Evolutionary conservation across 2,329 filamentous ascomycete genomes (phyloP), one percentile per base, ranked within the genome.

Genomic region (Colletotrichum tropicicola): DNA sequence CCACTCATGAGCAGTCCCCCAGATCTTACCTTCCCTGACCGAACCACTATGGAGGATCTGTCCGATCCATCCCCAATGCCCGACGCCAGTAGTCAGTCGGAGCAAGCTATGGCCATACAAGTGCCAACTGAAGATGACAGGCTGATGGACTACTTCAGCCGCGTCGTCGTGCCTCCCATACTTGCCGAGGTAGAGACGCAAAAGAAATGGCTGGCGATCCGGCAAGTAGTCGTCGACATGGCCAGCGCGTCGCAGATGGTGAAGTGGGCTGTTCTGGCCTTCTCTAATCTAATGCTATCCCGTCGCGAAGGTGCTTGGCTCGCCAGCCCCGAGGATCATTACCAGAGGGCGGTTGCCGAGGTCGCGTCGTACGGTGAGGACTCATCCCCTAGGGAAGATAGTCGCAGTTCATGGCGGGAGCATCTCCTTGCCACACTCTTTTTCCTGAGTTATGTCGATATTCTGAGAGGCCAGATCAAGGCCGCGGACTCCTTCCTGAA

Each of bases 361-460:
- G 70, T 81, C 8, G 69, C 71, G 2, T 69, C 45, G 5, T 43
- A 37, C 25, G 53, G 41, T 2, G 64, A 43, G 1, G 59, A 41
- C 9, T 51, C 59, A 6, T 53, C 51, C 19, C 60, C 28, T 62
- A 59, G 3, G 64, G 71, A n/a, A 7, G 57, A 55, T 4, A 25
- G 6, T 12, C 73, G 78, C 25, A 77, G 71, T n/a, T 53, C 66
- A 5, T 66, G 71, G 6, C 68, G 80, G 4, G 79, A 83, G 64
- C 73, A 83, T 39, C 73, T 85, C 4, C 76, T 87, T 6, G 83
- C 83, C 2, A 78, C 83, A 0, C 70, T 86, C 8, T 87, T 87
- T 72, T 82, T 87, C 60, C 76, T 87, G 3, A 84, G 82, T 49
- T 87, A 87, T 64, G 82, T 84, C 21, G 83, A 86, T 65, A 79